A percentile compares a stretch with the other conserved stretches of the same genome.
Conservation (phyloP, 169 alveolate genomes). For the Plasmodium coatneyi region DNA sequence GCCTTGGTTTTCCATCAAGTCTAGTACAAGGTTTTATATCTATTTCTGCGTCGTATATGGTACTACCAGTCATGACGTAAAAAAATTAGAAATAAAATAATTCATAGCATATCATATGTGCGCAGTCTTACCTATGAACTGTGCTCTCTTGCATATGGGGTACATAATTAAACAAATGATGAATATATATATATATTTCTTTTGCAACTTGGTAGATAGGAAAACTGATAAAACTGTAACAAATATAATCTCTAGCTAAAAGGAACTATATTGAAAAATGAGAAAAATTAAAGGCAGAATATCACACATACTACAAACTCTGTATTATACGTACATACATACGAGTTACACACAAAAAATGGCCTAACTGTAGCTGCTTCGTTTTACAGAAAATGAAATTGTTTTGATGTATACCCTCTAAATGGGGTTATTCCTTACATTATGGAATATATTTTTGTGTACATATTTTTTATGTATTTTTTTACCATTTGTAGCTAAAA, state of each 20-base stretch:
- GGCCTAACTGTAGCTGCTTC: background rate
- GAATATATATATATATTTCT: background rate
- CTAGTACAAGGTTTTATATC: background rate
- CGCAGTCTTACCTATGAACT: background rate
- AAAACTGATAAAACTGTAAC: background rate
- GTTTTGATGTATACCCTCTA: background rate
- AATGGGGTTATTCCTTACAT: background rate
- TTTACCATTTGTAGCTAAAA: background rate
- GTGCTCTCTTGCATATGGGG: background rate
- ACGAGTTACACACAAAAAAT: background rate
- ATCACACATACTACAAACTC: background rate
- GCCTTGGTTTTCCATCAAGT: background rate
- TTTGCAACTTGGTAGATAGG: background rate
- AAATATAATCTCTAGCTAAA: background rate
- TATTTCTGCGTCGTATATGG: background rate
- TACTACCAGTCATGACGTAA: background rate
- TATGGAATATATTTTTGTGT: background rate
- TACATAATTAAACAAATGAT: background rate
- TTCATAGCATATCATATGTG: background rate
- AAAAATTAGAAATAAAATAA: too few species aligned
- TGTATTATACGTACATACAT: background rate
- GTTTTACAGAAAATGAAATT: background rate
- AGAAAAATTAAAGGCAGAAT: background rate
- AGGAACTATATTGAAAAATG: background rate
- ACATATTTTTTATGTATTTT: too few species aligned